A percentile compares a stretch with the other conserved stretches of the same genome.
These are phyloP conservation scores for Daldinia concentrica DNA, from an alignment of 495 filamentous ascomycete genomes.

Conservation along the genomic window DNA sequence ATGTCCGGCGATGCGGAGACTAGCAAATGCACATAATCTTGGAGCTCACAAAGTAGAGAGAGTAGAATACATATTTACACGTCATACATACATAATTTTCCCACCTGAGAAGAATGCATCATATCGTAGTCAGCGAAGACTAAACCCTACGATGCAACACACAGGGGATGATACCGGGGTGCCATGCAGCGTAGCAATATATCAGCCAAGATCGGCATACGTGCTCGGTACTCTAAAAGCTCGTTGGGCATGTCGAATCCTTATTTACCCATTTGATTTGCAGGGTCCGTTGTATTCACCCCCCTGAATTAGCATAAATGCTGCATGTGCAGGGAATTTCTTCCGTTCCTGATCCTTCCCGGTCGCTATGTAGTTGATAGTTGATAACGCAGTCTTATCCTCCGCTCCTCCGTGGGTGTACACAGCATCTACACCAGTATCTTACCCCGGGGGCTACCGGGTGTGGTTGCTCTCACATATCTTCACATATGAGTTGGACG, in stretches of 20 bases:
- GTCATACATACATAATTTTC: slow-evolving; percentile 13
- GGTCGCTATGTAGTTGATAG: not conserved
- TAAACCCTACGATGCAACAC: slow-evolving; percentile 37
- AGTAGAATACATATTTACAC: slow-evolving; percentile 5
- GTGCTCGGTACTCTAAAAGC: slow-evolving; percentile 31
- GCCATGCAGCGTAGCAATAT: slow-evolving; percentile 29
- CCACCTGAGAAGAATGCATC: slow-evolving; percentile 6
- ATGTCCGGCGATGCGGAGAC: slow-evolving; percentile 21
- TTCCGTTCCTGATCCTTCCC: slow-evolving; percentile 37
- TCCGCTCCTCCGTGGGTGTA: slow-evolving; percentile 22
- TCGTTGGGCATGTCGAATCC: slow-evolving; percentile 20
- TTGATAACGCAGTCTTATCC: slow-evolving; percentile 30
- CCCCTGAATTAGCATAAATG: slow-evolving; percentile 43
- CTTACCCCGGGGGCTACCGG: not conserved
- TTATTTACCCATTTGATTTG: slow-evolving; percentile 21
- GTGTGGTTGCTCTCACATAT: slow-evolving; percentile 1
- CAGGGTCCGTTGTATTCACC: slow-evolving; percentile 41
- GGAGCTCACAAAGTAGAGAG: slow-evolving; percentile 11
- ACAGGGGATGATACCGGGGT: not conserved
- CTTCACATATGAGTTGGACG: slow-evolving; percentile 3
- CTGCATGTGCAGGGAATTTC: slow-evolving; percentile 30
- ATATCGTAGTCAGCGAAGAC: slow-evolving; percentile 15
- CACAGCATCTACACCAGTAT: not conserved
- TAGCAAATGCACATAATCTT: slow-evolving; percentile 14
- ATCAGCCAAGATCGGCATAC: slow-evolving; percentile 31